Evolutionary conservation across 331 rosid genomes (phyloP), one percentile per base, ranked within the genome.

Genomic region (Erythrophleum ivorense): DNA sequence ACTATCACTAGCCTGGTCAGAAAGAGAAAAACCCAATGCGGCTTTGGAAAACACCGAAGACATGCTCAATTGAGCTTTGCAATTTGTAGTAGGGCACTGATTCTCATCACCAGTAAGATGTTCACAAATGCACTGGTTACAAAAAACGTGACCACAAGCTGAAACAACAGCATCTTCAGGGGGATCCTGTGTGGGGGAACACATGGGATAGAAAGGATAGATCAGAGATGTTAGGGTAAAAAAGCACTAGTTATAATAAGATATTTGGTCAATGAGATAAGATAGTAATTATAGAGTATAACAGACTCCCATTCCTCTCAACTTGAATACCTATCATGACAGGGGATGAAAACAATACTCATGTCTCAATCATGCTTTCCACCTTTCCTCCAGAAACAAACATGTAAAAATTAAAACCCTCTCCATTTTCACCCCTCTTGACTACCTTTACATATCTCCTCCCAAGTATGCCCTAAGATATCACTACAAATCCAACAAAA

Each of bases 131-230:
- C 96, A 91, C 76, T 91, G 96, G 76, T 89, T 85, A 82, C 96
- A 91, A 84, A 91, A 91, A 53, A 91, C 96, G 58, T 91, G 96
- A 49, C 91, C 93, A 78, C 96, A 91, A 63, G 83, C 80, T 36
- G 96, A 87, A 82, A 91, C 92, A 65, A 91, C 96, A 49, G 89
- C 96, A 82, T 91, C 92, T 88, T 91, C 96, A 49, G 96, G 96
- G 11, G 93, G 84, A 87, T 91, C 96, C 96, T 91, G 64, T 91
- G 64, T 49, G 1, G 62, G 34, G 76, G 59, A 78, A 81, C 10
- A 69, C 69, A 46, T 50, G 43, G 68, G 29, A 24, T 24, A 24
- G 29, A 24, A 24, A 24, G 29, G 29, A 71, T 45, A 57, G 41
- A 80, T 78, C 57, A 73, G 48, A n/a, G 13, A 71, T 19, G 52